Evolutionary conservation across 2,329 filamentous ascomycete species (phyloP).

Genomic region (Aphanoascus verrucosus): DNA sequence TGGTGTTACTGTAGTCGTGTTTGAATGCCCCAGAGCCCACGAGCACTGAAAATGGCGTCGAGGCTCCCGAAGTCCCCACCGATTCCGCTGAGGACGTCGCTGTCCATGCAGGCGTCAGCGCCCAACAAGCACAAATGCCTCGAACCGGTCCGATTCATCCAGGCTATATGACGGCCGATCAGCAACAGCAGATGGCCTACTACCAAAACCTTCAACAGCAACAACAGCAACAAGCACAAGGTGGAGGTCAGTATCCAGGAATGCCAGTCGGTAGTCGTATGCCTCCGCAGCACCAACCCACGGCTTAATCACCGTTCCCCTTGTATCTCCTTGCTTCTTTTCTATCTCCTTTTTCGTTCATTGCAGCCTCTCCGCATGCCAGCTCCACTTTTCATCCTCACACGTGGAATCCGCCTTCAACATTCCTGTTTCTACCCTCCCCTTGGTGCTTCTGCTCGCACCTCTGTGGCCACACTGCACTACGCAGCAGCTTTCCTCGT

Average conservation of each 20-base stretch:
- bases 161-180: conserved; percentile 56
- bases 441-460: neutral
- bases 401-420: too few species aligned
- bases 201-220: conserved; percentile 68
- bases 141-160: conserved; percentile 46
- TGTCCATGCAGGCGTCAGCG: conserved; percentile 61
- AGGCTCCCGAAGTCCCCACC: conserved; percentile 58
- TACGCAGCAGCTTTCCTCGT: neutral
- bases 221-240: conserved; percentile 55
- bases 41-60: conserved; percentile 70
- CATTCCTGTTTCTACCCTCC: neutral
- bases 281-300: conserved; percentile 72
- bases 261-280: conserved; percentile 70
- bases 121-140: conserved; percentile 56
- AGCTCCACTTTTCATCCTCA: neutral
- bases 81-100: conserved; percentile 86
- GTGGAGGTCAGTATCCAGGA: conserved; percentile 56
- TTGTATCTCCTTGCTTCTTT: neutral
- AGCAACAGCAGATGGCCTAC: conserved; percentile 69
- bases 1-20: conserved; percentile 58
- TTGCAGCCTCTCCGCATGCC: neutral
- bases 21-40: conserved; percentile 89
- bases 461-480: neutral
- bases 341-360: neutral
- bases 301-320: conserved; percentile 44